Base-by-base conservation (phyloP, 805 yeast species). In the Sporopachydermia quercuum region DNA sequence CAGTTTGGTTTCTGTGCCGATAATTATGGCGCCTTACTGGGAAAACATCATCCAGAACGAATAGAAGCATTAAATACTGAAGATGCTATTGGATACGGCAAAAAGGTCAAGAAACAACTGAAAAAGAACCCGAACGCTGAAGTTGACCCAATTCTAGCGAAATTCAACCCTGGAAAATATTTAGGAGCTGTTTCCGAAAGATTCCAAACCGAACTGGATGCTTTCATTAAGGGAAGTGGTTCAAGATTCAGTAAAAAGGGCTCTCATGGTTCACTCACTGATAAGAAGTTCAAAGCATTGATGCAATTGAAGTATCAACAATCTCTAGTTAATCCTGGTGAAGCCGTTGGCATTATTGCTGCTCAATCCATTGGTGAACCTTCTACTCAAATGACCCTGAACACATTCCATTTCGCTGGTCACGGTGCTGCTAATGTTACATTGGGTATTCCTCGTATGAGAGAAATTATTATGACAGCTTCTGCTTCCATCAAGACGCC, bases 391-490 rank as follows among this genome's bases (percentile, higher is more conserved):
- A 91, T 91, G 99, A 91, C 99, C 14, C 73, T 84, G 54, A 84
- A 84, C 60, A 84, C 95, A 37, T 84, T 84, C 84, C 95, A 91
- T 68, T 91, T 91, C 56, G 99, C 99, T 52, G 99, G 99, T 60
- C 98, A 93, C 66, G 99, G 99, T 76, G 99, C 98, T 43, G 98
- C 98, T 37, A 91, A 91, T 63, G 99, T 91, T 47, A 91, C 99
- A 0, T 71, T 91, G 53, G 99, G 99, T 81, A 91, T 91, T 57
- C 99, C 99, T 35, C 95, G 99, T 75, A 78, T 91, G 84, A 81
- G 99, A 75, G 99, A 91, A 72, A 91, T 91, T 61, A 86, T 91
- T 58, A 91, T 91, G 99, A 93, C 99, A 8, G 99, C 99, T 15
- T 84, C 96, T 43, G 76, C 95, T 16, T 64, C 81, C 37, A 91